phyloP scores from a whole-genome alignment of 352 stramenopile species.

The Thraustochytrium sp. region DNA sequence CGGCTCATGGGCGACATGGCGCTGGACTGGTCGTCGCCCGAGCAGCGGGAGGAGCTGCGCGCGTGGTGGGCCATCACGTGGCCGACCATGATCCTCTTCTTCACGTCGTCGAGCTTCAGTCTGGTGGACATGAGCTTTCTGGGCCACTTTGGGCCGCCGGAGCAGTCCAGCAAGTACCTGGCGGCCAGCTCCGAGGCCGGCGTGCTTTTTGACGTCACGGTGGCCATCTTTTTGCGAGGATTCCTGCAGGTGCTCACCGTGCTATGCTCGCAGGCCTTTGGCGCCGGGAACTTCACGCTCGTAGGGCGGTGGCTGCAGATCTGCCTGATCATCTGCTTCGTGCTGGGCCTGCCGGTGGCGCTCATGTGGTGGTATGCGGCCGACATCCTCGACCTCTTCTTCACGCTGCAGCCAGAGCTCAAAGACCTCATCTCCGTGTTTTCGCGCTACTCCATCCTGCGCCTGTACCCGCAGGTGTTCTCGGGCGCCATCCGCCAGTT shows the following conservation, averaged over 20 bases:
- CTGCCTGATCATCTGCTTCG: slow-evolving; percentile 54
- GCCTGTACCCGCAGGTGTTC: slow-evolving; percentile 69
- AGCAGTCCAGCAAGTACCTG: slow-evolving; percentile 56
- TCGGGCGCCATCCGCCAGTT: slow-evolving; percentile 68
- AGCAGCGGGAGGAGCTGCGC: neutral
- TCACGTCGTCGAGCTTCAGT: slow-evolving; percentile 50
- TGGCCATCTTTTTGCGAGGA: slow-evolving; percentile 68
- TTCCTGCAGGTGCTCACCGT: slow-evolving; percentile 66
- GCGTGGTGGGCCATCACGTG: slow-evolving; percentile 30
- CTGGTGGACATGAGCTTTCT: slow-evolving; percentile 69
- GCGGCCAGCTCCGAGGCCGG: slow-evolving; percentile 66
- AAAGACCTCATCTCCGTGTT: slow-evolving; percentile 59
- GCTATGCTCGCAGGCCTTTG: slow-evolving; percentile 72
- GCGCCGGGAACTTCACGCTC: slow-evolving; percentile 68
- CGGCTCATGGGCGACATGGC: neutral
- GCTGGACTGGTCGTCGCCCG: neutral
- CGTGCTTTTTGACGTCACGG: slow-evolving; percentile 68
- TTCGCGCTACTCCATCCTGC: slow-evolving; percentile 62
- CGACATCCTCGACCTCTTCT: slow-evolving; percentile 55
- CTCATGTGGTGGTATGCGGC: slow-evolving; percentile 69
- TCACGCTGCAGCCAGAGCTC: slow-evolving; percentile 54
- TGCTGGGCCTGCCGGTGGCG: slow-evolving; percentile 62
- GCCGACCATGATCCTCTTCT: slow-evolving; percentile 30
- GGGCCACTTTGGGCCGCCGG: slow-evolving; percentile 60
- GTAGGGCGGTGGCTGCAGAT: slow-evolving; percentile 60